Evolutionary conservation across 2,329 filamentous ascomycete genomes (phyloP), one percentile per base, ranked within the genome.

Genomic region (Paecilomyces dactylethromorphus): DNA sequence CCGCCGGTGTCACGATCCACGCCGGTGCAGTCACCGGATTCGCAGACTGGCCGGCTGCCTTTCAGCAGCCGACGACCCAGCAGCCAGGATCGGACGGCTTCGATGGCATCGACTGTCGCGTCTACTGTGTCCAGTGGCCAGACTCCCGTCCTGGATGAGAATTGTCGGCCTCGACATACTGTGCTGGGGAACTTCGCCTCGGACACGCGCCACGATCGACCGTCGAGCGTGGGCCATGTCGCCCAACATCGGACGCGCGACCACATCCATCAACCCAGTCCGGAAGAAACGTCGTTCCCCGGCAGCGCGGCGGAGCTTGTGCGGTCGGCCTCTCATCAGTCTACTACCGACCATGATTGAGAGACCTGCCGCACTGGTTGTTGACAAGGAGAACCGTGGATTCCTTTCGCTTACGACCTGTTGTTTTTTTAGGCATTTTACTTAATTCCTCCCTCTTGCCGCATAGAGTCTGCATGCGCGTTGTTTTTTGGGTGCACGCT

Each of bases 151-250:
- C 63, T 60, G 5, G 68, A 71, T 3, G 67, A 71, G 13, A 62
- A 66, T 31, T 56, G 26, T n/a, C 69, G 56, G 50, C 58, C 69
- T 56, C 62, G 71, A 55, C 63, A 69, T 54, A 66, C 67, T 50
- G 66, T 67, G 29, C 65, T 72, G 21, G 72, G 68, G 49, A 62
- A 64, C 31, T 68, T 71, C 26, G 63, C 66, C 39, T 67, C 65
- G 5, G 64, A 65, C 45, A 63, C 62, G 52, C 59, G 58, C 18
- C 58, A 66, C 26, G 71, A 71, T 54, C 74, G 79, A 51, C 79
- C 79, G 0, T 79, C 78, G 6, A 80, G 79, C 56, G 68, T 82
- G 70, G 80, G 80, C 0, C 81, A 78, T 58, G 80, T 82, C 11
- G 72, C 76, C 10, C 76, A 80, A 59, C 74, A 80, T 64, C 76